Evolutionary conservation across 768 basidiomycete species (phyloP).

Genomic region (Russula foetens): DNA sequence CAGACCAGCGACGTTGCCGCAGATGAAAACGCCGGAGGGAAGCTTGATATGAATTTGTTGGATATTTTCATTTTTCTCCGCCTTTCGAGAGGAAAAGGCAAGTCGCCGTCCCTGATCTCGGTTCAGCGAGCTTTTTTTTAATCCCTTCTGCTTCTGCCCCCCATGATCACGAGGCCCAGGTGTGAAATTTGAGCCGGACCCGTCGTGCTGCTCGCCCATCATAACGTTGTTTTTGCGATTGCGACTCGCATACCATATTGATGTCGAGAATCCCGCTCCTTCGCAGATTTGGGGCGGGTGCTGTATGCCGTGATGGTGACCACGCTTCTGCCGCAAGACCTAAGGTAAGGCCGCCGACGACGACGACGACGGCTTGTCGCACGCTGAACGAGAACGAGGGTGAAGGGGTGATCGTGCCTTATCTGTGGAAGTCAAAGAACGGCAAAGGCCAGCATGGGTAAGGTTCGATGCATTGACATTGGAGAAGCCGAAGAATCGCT

Average conservation of each 20-base stretch:
- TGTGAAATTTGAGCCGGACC: not conserved
- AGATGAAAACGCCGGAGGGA: not conserved
- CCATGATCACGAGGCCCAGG: not conserved
- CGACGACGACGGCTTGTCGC: not conserved
- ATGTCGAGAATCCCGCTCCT: not conserved
- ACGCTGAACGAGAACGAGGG: not conserved
- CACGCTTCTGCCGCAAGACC: slow-evolving; percentile 4
- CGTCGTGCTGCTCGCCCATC: not conserved
- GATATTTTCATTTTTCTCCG: not conserved
- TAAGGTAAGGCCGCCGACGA: too few species aligned
- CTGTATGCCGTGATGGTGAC: not conserved
- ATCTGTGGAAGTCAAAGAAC: not conserved
- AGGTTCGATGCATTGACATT: not conserved
- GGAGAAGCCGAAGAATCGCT: not conserved
- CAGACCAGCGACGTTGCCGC: not conserved
- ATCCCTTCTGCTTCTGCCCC: not conserved
- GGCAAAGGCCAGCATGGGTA: not conserved
- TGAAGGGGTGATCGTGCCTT: not conserved
- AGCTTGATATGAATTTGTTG: not conserved
- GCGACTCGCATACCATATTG: not conserved
- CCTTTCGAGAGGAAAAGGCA: not conserved
- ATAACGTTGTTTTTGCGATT: not conserved
- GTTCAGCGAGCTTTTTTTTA: not conserved
- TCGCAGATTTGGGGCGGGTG: not conserved
- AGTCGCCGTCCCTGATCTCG: not conserved